Base-by-base conservation (phyloP, 805 yeast species). In the Nematodospora valgi region DNA sequence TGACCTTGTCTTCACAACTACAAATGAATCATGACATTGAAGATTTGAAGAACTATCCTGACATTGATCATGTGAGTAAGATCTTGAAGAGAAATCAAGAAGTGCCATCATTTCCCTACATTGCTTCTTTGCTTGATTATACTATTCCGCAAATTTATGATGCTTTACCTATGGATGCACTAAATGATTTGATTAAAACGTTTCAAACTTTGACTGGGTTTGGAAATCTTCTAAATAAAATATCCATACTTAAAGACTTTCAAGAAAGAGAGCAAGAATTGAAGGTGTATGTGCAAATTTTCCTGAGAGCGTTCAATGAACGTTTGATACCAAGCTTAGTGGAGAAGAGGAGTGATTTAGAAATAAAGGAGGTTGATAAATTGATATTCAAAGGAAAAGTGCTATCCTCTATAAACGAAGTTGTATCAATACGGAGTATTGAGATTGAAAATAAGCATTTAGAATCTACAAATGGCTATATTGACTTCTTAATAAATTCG, bases 311-410 rank as follows among this genome's bases (percentile, higher is more conserved):
- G 6, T n/a, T 35, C 19, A 18, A 35, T 13, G 15, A 32, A 6
- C n/a, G 18, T 24, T 19, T 40, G 12, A 13, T 40, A 16, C 11
- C 14, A 9, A 19, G 26, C 22, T 23, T 36, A 19, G 10, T 37
- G 4, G 9, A 8, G 5, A 27, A 18, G 34, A 38, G 12, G 9
- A 2, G 2, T 15, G 15, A n/a, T 4, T 18, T 49, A 5, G 53
- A 52, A 21, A 22, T 40, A 6, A 54, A 52, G 28, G 71, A 66
- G 37, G 39, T 62, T n/a, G 70, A 64, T 31, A 59, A 59, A 32
- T 43, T 66, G 4, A n/a, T 67, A 7, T 66, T 58, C 41, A 62
- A 51, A 28, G 71, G 71, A 0, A 51, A 46, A 30, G 33, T 45
- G 8, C 58, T 49, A 28, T 37, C 62, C 1, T 34, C 55, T 10